Evolutionary conservation across 2,329 filamentous ascomycete genomes (phyloP).

Genomic region (Ophiosphaerella narmari): DNA sequence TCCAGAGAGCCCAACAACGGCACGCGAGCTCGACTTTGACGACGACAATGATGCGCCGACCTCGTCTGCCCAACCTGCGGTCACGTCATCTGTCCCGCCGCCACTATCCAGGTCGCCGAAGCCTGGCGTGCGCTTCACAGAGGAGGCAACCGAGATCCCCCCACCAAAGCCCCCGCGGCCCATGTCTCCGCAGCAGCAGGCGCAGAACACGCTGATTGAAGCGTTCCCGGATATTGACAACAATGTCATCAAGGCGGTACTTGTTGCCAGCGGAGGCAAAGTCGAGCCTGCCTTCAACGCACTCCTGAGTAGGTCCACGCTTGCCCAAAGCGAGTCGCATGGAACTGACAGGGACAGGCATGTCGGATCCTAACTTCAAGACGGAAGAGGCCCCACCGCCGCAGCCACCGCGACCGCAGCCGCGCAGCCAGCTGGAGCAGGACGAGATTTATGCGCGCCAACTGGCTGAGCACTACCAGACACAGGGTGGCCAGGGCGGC

Average conservation of each 20-base stretch:
- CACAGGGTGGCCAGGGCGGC: slow-evolving; percentile 31
- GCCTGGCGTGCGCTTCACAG: slow-evolving; percentile 54
- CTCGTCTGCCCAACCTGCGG: slow-evolving; percentile 28
- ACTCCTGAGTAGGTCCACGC: slow-evolving; percentile 68
- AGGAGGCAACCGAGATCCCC: slow-evolving; percentile 59
- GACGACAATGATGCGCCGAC: slow-evolving; percentile 57
- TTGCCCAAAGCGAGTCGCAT: background rate
- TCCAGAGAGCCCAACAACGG: slow-evolving; percentile 53
- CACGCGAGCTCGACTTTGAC: slow-evolving; percentile 61
- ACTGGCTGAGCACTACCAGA: slow-evolving; percentile 86
- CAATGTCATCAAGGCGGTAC: slow-evolving; percentile 81
- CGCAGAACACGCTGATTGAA: slow-evolving; percentile 85
- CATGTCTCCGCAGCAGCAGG: slow-evolving; percentile 78
- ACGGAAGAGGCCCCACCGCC: slow-evolving; percentile 65
- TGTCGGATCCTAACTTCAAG: slow-evolving; percentile 60
- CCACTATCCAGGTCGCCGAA: slow-evolving; percentile 47
- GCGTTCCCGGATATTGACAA: slow-evolving; percentile 86
- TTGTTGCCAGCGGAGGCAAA: slow-evolving; percentile 82
- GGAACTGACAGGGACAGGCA: slow-evolving; percentile 45
- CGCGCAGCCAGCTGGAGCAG: slow-evolving; percentile 80
- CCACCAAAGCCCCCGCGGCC: slow-evolving; percentile 82
- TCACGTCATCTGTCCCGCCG: slow-evolving; percentile 43
- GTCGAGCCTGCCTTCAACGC: slow-evolving; percentile 97
- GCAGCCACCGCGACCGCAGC: slow-evolving; percentile 76
- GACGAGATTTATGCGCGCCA: slow-evolving; percentile 92